phyloP scores from a whole-genome alignment of 1,284 basidiomycete species.

The Tylopilus sp. region DNA sequence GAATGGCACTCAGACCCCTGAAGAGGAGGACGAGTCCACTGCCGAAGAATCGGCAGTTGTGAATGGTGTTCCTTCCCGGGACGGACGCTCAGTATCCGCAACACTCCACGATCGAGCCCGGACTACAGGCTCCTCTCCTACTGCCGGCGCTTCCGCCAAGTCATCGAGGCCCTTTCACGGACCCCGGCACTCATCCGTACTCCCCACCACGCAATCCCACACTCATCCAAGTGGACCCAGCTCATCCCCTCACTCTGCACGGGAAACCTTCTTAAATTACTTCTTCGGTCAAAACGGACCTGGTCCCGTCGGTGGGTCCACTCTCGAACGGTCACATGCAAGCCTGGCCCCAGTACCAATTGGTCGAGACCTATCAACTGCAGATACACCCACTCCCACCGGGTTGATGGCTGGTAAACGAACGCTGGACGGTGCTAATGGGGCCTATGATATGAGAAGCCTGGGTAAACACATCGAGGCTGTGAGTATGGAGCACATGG shows the following conservation, averaged over 20 bases:
- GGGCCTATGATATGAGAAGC: constrained; percentile 98
- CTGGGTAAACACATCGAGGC: constrained; percentile 94
- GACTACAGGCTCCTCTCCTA: constrained; percentile 33
- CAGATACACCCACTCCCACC: constrained; percentile 46
- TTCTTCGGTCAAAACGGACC: constrained; percentile 88
- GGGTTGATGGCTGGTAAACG: constrained; percentile 66
- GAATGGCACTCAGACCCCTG: constrained; percentile 48
- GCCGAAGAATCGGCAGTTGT: constrained; percentile 48
- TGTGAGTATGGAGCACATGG: constrained; percentile 46
- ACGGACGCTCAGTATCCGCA: constrained; percentile 76
- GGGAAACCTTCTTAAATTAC: constrained; percentile 92
- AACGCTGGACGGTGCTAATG: constrained; percentile 70
- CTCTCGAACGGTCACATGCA: constrained; percentile 37
- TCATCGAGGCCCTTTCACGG: constrained; percentile 34
- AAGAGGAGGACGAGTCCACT: constrained; percentile 57
- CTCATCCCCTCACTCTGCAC: constrained; percentile 52
- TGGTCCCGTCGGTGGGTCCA: constrained; percentile 55
- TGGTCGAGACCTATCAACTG: constrained; percentile 58
- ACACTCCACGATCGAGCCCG: constrained; percentile 72
- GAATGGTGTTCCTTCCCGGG: constrained; percentile 54
- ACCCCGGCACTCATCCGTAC: constrained; percentile 34
- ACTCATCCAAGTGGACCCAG: constrained; percentile 34
- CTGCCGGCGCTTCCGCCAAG: constrained; percentile 33
- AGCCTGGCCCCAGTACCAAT: constrained; percentile 39
- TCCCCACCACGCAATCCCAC: constrained; percentile 24